phyloP scores from a whole-genome alignment of 768 basidiomycete species.

The Mycena galopus region DNA sequence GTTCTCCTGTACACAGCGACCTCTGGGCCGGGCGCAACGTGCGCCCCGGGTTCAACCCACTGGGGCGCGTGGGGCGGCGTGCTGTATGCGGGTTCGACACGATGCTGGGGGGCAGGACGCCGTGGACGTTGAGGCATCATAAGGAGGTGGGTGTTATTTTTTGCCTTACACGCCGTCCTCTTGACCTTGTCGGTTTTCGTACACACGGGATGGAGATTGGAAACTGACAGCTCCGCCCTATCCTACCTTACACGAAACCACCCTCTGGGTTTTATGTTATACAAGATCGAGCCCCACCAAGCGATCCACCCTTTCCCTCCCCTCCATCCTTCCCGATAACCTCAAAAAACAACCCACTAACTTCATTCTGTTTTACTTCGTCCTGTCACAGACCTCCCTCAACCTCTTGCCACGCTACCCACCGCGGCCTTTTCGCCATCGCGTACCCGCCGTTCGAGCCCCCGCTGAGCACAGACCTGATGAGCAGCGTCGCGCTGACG shows the following conservation, averaged over 20 bases:
- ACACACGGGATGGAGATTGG: too few species aligned
- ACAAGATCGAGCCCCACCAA: too few species aligned
- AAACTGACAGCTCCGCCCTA: too few species aligned
- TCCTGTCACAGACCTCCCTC: constrained; percentile 41
- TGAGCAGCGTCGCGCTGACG: constrained; percentile 91
- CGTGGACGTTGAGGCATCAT: constrained; percentile 91
- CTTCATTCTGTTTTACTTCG: too few species aligned
- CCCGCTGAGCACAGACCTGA: constrained; percentile 91
- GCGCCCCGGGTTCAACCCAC: constrained; percentile 87
- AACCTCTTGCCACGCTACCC: constrained; percentile 80
- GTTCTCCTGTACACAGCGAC: constrained; percentile 90
- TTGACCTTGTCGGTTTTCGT: too few species aligned
- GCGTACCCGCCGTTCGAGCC: constrained; percentile 90
- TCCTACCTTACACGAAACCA: too few species aligned
- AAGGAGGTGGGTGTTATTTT: neutral
- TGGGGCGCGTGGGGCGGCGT: constrained; percentile 92
- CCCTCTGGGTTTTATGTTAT: too few species aligned
- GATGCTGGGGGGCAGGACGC: constrained; percentile 85
- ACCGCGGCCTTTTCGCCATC: constrained; percentile 77
- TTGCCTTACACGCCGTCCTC: too few species aligned
- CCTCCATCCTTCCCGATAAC: neutral
- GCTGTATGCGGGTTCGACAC: constrained; percentile 88
- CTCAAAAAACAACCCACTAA: constrained; percentile 32
- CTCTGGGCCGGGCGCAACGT: constrained; percentile 92
- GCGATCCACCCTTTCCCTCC: too few species aligned